A percentile compares a stretch with the other conserved stretches of the same genome.
These are phyloP conservation scores for Boechera stricta DNA, from an alignment of 345 rosid genomes.

Conservation along the genomic window DNA sequence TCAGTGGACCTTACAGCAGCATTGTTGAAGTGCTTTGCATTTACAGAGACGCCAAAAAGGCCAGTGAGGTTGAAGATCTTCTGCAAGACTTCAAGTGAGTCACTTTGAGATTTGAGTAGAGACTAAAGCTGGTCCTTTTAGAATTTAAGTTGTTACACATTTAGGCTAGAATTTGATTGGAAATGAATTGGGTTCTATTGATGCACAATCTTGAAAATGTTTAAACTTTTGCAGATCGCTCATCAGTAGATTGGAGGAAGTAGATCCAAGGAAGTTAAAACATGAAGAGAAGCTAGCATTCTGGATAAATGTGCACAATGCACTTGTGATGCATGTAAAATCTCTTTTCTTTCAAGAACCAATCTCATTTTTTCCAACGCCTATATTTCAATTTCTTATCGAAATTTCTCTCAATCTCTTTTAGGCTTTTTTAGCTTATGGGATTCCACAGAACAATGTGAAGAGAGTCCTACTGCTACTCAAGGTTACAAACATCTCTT, in stretches of 20 bases:
- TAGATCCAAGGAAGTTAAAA: conserved; percentile 73
- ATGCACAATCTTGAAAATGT: conserved; percentile 20
- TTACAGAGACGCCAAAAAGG: conserved; percentile 75
- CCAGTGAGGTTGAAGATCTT: conserved; percentile 76
- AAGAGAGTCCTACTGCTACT: conserved; percentile 79
- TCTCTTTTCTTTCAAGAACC: conserved; percentile 22
- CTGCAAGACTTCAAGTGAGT: conserved; percentile 85
- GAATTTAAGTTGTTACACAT: neutral
- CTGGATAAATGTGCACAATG: conserved; percentile 96
- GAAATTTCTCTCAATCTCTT: conserved; percentile 5
- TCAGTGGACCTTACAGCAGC: conserved; percentile 90
- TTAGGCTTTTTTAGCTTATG: conserved; percentile 90
- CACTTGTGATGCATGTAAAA: conserved; percentile 95
- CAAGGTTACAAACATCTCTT: conserved; percentile 57
- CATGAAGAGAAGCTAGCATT: conserved; percentile 95
- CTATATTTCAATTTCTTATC: conserved; percentile 27
- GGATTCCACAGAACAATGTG: conserved; percentile 87
- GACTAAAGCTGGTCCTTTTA: neutral
- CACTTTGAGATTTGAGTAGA: conserved; percentile 1
- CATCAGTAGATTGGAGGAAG: conserved; percentile 74
- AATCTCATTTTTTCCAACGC: neutral
- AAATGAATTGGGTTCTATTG: conserved; percentile 6
- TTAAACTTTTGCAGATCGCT: conserved; percentile 62
- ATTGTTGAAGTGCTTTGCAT: conserved; percentile 91
- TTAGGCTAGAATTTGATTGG: neutral